Conservation (phyloP, 306 rosid genomes). For the Fragaria nilgerrensis region DNA sequence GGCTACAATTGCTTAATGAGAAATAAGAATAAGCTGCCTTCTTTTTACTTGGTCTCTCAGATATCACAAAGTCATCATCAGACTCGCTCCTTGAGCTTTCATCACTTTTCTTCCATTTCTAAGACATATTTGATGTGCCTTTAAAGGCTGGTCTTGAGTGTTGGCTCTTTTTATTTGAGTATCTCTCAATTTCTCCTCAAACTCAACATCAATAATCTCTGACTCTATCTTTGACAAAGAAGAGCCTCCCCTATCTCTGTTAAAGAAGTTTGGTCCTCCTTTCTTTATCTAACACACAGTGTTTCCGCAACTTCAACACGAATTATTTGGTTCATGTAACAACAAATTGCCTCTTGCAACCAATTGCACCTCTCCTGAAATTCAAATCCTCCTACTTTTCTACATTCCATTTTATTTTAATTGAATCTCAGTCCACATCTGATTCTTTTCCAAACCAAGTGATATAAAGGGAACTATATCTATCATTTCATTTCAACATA, state of each 20-base stretch:
- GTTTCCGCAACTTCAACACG: constrained; percentile 84
- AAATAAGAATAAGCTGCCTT: constrained; percentile 34
- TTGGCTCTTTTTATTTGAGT: constrained; percentile 30
- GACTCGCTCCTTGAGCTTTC: constrained; percentile 48
- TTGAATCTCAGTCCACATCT: no score
- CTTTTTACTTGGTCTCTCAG: constrained; percentile 27
- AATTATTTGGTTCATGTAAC: constrained; percentile 75
- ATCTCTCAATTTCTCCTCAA: constrained; percentile 72
- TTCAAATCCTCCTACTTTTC: no score
- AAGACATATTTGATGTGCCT: no score
- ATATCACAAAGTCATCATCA: constrained; percentile 40
- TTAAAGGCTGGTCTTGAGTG: constrained; percentile 34
- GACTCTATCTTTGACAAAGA: constrained; percentile 54
- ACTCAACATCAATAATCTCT: constrained; percentile 86
- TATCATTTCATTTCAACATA: no score
- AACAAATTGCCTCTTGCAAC: constrained; percentile 71
- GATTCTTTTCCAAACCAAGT: no score
- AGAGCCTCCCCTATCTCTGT: constrained; percentile 42
- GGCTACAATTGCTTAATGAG: neutral
- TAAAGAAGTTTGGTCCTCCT: constrained; percentile 39
- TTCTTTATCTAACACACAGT: constrained; percentile 82
- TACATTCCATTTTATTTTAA: no score
- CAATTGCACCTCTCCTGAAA: no score
- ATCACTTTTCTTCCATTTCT: constrained; percentile 46
- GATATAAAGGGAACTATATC: no score